Conservation (phyloP, 257 asterid genomes). For the Forsythia suspensa region DNA sequence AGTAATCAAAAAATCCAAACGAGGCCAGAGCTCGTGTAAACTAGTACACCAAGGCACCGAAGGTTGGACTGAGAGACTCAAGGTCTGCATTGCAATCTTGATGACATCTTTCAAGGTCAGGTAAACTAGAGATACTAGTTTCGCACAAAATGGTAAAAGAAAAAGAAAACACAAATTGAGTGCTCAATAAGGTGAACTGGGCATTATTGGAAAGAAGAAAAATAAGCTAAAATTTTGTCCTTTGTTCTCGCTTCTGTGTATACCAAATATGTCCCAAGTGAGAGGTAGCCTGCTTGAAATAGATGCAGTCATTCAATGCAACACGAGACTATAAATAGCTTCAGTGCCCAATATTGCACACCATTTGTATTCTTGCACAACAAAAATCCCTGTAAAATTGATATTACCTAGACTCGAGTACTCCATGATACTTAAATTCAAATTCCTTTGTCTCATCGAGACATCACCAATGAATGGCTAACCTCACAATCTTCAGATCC, state of each 20-base stretch:
- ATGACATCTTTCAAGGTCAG: too few relatives aligned
- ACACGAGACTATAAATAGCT: neutral
- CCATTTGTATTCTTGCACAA: slow-evolving; percentile 17
- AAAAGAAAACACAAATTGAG: neutral
- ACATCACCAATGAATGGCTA: slow-evolving; percentile 4
- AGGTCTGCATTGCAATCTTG: too few relatives aligned
- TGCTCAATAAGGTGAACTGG: neutral
- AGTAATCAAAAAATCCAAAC: too few relatives aligned
- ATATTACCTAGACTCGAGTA: slow-evolving; percentile 13
- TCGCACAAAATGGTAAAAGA: neutral
- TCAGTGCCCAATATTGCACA: neutral
- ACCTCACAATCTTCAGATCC: slow-evolving; percentile 22
- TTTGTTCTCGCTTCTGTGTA: too few relatives aligned
- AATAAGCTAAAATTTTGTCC: neutral
- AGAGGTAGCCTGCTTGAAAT: neutral
- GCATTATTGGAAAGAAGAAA: neutral
- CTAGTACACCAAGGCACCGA: neutral
- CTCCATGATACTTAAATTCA: slow-evolving; percentile 12
- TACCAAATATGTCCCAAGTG: too few relatives aligned
- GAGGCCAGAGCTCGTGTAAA: neutral
- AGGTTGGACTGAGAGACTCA: neutral
- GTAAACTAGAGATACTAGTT: neutral
- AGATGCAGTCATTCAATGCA: neutral
- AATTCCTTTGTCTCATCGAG: slow-evolving; percentile 21
- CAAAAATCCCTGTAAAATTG: slow-evolving; percentile 17